Evolutionary conservation across 441 rosid species (phyloP).

Genomic region (Mallotus japonicus): DNA sequence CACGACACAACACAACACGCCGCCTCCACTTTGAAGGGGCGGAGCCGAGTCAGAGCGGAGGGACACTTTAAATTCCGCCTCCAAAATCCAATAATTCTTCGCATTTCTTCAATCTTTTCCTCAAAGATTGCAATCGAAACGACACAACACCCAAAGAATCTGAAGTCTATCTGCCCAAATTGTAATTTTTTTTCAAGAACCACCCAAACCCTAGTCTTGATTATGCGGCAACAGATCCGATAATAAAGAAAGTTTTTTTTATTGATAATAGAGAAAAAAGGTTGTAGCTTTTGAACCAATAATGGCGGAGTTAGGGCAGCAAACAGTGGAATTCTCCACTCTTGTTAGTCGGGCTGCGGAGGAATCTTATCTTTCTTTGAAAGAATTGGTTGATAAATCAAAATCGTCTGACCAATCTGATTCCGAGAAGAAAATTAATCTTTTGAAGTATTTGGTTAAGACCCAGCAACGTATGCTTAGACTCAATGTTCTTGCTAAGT

Average conservation of each 20-base stretch:
- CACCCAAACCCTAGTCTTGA: background rate
- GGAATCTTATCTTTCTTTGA: slow-evolving; percentile 74
- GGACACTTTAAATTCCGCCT: too few species aligned
- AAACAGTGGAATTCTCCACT: slow-evolving; percentile 78
- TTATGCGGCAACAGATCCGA: slow-evolving; percentile 12
- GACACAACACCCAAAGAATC: too few species aligned
- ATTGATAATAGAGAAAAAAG: too few species aligned
- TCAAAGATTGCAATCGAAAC: too few species aligned
- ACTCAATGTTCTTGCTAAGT: slow-evolving; percentile 88
- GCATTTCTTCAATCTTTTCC: too few species aligned
- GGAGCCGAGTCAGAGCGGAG: too few species aligned
- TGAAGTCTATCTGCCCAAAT: too few species aligned
- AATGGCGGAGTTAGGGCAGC: slow-evolving; percentile 91
- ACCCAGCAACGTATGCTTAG: slow-evolving; percentile 96
- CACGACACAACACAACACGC: too few species aligned
- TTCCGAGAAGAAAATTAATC: slow-evolving; percentile 77
- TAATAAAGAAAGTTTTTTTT: background rate
- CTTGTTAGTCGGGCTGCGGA: slow-evolving; percentile 79
- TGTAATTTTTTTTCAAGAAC: too few species aligned
- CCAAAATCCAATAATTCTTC: too few species aligned
- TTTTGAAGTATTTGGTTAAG: slow-evolving; percentile 73
- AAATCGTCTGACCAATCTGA: slow-evolving; percentile 73
- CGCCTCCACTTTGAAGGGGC: too few species aligned
- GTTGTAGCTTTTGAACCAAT: background rate
- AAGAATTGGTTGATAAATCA: slow-evolving; percentile 79